Base-by-base conservation (phyloP, 257 asterid species). In the Solanum phureja region DNA sequence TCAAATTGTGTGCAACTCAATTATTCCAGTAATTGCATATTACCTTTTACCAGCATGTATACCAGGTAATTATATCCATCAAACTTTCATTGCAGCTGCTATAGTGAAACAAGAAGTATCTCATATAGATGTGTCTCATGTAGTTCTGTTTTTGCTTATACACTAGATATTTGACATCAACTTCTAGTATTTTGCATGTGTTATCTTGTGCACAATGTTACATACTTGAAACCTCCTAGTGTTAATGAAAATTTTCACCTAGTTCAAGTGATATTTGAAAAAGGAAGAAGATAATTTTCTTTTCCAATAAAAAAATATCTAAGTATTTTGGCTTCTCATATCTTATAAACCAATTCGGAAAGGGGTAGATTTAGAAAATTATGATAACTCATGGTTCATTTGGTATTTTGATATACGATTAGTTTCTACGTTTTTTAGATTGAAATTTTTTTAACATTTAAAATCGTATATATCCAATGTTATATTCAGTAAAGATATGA, bases 391-490 rank as follows among this genome's bases (percentile, higher is more conserved):
- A 58, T 21, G 68, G 5, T 58, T 56, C 64, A 6, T 56, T 56
- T 56, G 58, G 58, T 46, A 46, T 49, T 13, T 13, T 14, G 7
- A 2, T 52, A 52, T 52, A 52, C 1, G 8, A 16, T 14, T 52
- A 14, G 8, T 52, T 52, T 16, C 62, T 58, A 21, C 5, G 1
- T 1, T 3, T 10, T 9, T 4, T 10, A 62, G 31, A 4, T 62
- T 0, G 0, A 10, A 9, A 0, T 3, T 58, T 1, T 44, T n/a
- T 8, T 8, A 23, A 60, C 13, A 8, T 60, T 60, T 3, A 8
- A 23, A 60, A 8, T 23, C 0, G 13, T 60, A 60, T 23, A 21
- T 23, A 60, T 60, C 13, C 69, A 60, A 21, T 23, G 6, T 23
- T 2, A 60, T 23, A 60, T 60, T 60, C 0, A 8, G 13, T 23